Evolutionary conservation across 2,329 filamentous ascomycete genomes (phyloP), one percentile per base, ranked within the genome.

Genomic region (Aspergillus ustus): DNA sequence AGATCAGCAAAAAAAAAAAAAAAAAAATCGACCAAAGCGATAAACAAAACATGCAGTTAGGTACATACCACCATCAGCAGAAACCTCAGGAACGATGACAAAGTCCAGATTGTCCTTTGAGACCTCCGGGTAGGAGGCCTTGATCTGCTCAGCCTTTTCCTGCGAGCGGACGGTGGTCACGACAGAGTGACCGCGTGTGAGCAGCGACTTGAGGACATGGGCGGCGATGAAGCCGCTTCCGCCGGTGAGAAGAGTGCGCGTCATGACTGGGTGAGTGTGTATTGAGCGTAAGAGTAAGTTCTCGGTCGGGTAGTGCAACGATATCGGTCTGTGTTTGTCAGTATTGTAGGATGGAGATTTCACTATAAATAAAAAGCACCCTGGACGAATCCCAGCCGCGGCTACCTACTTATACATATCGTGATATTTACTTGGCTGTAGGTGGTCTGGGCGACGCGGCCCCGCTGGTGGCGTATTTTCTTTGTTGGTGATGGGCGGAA

Each of bases 71-170:
- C 19, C 37, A 43, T 22, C 20, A 20, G 19, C 37, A 13, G 52
- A 45, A 45, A 54, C 29, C n/a, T 54, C 52, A 13, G 52, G 52
- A 6, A 54, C 52, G 20, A 54, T 44, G 4, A 45, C 37, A 45
- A 45, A 54, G 7, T 44, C 34, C 20, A 54, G 52, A 19, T 44
- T 54, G 4, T 45, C 40, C 37, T 44, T 44, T 3, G 52, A 20
- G 20, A 31, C 40, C 19, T 22, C 40, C 7, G 52, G 52, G 22
- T 54, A 22, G 2, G 40, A 19, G 9, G 52, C 7, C 20, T 45
- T 44, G 52, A 54, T 54, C 52, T 54, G 37, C 2, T 54, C 37
- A 28, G 52, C 52, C 37, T 54, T 54, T 45, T 54, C 52, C 20
- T 45, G 37, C 0, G 52, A 54, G 52, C 52, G 52, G 52, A 54